These are phyloP conservation scores for Penicillium sumatraense DNA, from an alignment of 2,329 filamentous ascomycete species.

Conservation along the genomic window DNA sequence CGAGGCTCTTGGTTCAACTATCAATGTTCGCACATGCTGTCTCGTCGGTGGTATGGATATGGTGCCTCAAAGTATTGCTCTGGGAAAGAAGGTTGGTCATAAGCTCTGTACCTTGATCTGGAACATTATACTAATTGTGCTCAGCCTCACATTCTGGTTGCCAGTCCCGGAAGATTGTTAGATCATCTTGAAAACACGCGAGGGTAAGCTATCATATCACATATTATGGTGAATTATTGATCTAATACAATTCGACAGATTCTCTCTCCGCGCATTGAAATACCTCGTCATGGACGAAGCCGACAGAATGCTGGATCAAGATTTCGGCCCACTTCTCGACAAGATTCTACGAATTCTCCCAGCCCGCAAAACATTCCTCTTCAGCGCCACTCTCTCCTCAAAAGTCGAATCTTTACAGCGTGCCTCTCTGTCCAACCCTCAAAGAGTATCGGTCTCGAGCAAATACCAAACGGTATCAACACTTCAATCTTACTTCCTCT, in stretches of 20 bases:
- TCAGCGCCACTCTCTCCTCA: conserved; percentile 90
- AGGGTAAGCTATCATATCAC: conserved; percentile 52
- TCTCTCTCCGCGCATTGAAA: conserved; percentile 78
- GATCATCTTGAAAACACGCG: conserved; percentile 97
- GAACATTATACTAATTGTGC: not conserved
- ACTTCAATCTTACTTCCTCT: conserved; percentile 82
- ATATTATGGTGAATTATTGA: no score
- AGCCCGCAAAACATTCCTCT: conserved; percentile 78
- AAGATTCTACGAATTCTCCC: conserved; percentile 91
- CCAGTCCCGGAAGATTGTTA: conserved; percentile 84
- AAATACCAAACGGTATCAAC: conserved; percentile 93
- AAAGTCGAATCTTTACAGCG: conserved; percentile 93
- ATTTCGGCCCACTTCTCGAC: conserved; percentile 90
- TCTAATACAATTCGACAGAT: conserved; percentile 52
- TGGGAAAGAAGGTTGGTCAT: conserved; percentile 72
- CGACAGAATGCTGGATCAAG: conserved; percentile 87
- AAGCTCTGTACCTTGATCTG: not conserved
- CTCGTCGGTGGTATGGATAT: conserved; percentile 96
- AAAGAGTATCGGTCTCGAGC: conserved; percentile 78
- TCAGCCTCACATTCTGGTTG: conserved; percentile 83
- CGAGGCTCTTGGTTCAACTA: conserved; percentile 83
- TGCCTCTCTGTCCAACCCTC: conserved; percentile 81
- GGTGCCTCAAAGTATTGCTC: conserved; percentile 85
- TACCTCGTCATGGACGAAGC: conserved; percentile 96
- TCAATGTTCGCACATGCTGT: conserved; percentile 83